Evolutionary conservation across 2,329 filamentous ascomycete species (phyloP), one percentile per base, ranked within the genome.

Genomic region (Colletotrichum tamarilloi): DNA sequence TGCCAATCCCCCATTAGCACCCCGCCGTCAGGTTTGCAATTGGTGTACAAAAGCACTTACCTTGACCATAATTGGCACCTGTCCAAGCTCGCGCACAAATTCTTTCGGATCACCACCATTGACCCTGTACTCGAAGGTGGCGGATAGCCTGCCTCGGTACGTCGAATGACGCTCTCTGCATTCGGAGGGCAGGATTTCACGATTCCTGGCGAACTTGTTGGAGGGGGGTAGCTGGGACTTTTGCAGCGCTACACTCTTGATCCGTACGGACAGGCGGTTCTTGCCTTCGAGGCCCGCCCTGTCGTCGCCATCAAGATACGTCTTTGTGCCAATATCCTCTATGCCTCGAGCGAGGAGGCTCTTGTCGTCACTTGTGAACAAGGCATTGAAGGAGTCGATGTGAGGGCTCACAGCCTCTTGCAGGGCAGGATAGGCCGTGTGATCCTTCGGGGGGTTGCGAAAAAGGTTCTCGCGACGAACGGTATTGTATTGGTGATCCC

Each of bases 161-260:
- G 95, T 95, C 67, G 91, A 91, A 87, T 98, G 96, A 58, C 97
- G 91, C 85, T 99, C 96, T 87, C 97, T 91, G 85, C 95, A 98
- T 85, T 99, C 97, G 49, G 96, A 91, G 0, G 97, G 97, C 73
- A 95, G 90, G 77, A 99, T 94, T 79, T 97, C 94, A 80, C 97
- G 90, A 82, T 94, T 94, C 78, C 89, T 91, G 68, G 93, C 93
- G 80, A 93, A 92, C 83, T 97, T 98, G 86, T 98, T 98, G 63
- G 90, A 90, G 1, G 92, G 85, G 4, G 95, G 95, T 16, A 98
- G 87, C 76, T 91, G 88, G 12, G 95, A 91, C 83, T 95, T 97
- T 77, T 97, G 93, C 58, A 98, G 88, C 75, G 92, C 92, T 38
- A 98, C 89, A 75, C 95, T 92, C 81, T 92, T 95, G 80, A 97